These are phyloP conservation scores for Cryomyces minteri DNA, from an alignment of 495 filamentous ascomycete species.

Conservation along the genomic window DNA sequence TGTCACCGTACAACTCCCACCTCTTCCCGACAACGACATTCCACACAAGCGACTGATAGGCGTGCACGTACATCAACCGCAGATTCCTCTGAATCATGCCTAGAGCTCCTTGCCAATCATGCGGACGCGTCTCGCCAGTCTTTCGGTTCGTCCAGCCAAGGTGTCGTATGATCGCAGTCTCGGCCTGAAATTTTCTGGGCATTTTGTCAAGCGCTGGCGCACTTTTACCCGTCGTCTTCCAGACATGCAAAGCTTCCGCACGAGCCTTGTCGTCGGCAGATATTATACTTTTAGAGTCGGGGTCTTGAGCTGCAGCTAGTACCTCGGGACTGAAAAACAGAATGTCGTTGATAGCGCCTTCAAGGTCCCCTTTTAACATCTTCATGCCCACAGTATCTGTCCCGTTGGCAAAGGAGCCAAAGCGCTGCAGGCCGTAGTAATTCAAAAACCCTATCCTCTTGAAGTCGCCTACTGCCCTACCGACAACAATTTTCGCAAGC, in stretches of 20 bases:
- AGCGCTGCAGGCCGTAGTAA: constrained; percentile 89
- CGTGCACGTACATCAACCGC: constrained; percentile 87
- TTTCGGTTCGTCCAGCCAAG: constrained; percentile 23
- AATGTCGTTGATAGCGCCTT: constrained; percentile 58
- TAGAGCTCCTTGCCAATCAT: constrained; percentile 64
- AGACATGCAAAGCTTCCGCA: constrained; percentile 55
- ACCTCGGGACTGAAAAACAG: constrained; percentile 37
- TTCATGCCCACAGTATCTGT: constrained; percentile 70
- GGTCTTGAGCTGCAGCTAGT: constrained; percentile 27
- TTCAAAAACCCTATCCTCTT: constrained; percentile 69
- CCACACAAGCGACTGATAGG: constrained; percentile 90
- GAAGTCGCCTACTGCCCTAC: constrained; percentile 32
- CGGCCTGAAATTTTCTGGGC: constrained; percentile 70
- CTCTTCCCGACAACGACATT: constrained; percentile 66
- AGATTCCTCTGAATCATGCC: constrained; percentile 57
- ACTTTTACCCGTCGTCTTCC: constrained; percentile 36
- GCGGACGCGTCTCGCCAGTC: constrained; percentile 10
- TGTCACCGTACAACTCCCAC: constrained; percentile 48
- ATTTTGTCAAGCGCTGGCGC: constrained; percentile 42
- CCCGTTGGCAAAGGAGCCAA: constrained; percentile 64
- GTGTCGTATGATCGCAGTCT: constrained; percentile 56
- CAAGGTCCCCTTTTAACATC: constrained; percentile 63
- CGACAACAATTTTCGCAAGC: constrained; percentile 33
- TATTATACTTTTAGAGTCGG: constrained; percentile 13
- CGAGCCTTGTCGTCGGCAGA: constrained; percentile 60